Base-by-base conservation (phyloP, 176 grass and related monocot species). In the Urochloa ruziziensis region DNA sequence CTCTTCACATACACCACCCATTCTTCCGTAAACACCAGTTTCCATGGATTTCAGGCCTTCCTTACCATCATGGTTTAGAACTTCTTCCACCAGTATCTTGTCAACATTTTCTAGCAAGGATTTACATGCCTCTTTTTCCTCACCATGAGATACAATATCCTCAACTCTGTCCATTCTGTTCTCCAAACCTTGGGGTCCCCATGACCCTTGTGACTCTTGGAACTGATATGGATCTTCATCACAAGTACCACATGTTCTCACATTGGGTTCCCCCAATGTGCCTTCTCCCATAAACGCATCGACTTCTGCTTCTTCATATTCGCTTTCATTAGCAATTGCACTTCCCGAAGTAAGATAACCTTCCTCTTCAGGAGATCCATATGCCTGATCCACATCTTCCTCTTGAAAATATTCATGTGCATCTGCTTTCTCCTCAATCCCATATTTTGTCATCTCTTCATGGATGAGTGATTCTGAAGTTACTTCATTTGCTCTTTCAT, bases 171-270 rank as follows among this genome's bases (percentile, higher is more conserved):
- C 79, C 44, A 57, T 74, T 54, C 23, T 71, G 44, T 78, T 88
- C 84, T 81, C 81, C 19, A 80, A 77, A 79, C 86, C 73, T 54
- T 32, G 54, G 69, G 83, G 36, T 63, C 21, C 75, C 64, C 33
- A 62, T 46, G 58, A 83, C 65, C 67, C 82, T 44, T 85, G 65
- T 80, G 61, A 36, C 66, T 88, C 71, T 90, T 62, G 75, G 51
- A 76, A n/a, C 60, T 78, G 82, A 74, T 77, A 62, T 57, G 54
- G 44, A 63, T 83, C 48, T 43, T 70, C n/a, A 23, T 71, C 67
- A 54, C 58, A 82, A 65, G 30, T 78, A 79, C 19, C 42, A 70
- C 60, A 77, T 46, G 48, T 67, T 82, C 53, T 67, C 73, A 71
- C 67, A 68, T 74, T 81, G 69, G 39, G 61, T 83, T 88, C 68